Evolutionary conservation across 176 grass and related monocot species (phyloP).

Genomic region (Areca catechu): DNA sequence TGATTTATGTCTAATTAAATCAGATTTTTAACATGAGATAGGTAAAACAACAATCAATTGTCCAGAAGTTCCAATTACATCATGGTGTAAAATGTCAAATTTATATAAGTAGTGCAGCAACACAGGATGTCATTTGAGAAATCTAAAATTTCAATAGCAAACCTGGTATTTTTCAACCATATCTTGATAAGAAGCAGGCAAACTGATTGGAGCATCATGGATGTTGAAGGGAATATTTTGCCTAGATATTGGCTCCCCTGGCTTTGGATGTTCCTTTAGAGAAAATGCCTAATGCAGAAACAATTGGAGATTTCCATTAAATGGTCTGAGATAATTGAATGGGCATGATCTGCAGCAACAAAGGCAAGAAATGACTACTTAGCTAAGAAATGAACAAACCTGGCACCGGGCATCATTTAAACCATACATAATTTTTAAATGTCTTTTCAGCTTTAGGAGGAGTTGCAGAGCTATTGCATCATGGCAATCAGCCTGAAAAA

Average conservation of each 20-base stretch:
- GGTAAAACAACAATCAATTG: no score
- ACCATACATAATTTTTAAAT: slow-evolving; percentile 81
- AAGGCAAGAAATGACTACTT: no score
- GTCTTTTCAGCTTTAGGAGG: slow-evolving; percentile 78
- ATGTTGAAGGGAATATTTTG: slow-evolving; percentile 84
- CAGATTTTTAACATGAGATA: no score
- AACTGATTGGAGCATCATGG: slow-evolving; percentile 34
- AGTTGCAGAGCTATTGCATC: slow-evolving; percentile 82
- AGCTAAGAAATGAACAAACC: slow-evolving; percentile 29
- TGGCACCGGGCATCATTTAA: slow-evolving; percentile 85
- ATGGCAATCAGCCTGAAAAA: slow-evolving; percentile 85
- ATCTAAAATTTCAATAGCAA: slow-evolving; percentile 1
- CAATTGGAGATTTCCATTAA: slow-evolving; percentile 9
- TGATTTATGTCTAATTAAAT: no score
- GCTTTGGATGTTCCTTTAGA: slow-evolving; percentile 76
- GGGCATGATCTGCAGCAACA: no score
- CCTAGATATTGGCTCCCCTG: slow-evolving; percentile 67
- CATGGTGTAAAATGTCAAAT: no score
- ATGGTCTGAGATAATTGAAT: no score
- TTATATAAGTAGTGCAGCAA: no score
- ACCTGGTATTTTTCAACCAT: slow-evolving; percentile 78
- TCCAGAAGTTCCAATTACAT: no score
- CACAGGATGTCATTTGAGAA: slow-evolving; percentile 1
- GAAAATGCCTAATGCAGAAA: slow-evolving; percentile 80
- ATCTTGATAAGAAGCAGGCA: slow-evolving; percentile 59